Percentiles rank a stretch among this genome's conserved stretches.
These are phyloP conservation scores for Podila minutissima DNA, from an alignment of 192 early-diverging fungal genomes.

Conservation along the genomic window DNA sequence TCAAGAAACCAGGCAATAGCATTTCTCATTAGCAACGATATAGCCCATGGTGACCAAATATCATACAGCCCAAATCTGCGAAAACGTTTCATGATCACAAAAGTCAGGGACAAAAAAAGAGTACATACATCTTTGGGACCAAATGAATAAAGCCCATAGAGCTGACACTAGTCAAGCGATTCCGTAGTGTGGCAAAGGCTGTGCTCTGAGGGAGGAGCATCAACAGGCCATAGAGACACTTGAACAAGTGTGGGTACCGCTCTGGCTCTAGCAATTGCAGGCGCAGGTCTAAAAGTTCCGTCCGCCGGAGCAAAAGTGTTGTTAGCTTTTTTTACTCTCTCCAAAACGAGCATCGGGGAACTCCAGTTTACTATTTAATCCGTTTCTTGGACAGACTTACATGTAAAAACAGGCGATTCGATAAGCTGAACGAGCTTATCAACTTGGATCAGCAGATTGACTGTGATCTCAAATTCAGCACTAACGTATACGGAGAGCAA, in stretches of 20 bases:
- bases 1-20: background rate
- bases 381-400: constrained; percentile 27
- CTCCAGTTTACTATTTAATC: background rate
- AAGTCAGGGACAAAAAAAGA: background rate
- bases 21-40: background rate
- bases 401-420: constrained; percentile 98
- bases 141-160: constrained; percentile 71
- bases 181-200: constrained; percentile 95
- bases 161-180: constrained; percentile 90
- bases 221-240: constrained; percentile 94
- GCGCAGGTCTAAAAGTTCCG: constrained; percentile 67
- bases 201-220: constrained; percentile 98
- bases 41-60: background rate
- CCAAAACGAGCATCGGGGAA: too few relatives aligned
- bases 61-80: background rate
- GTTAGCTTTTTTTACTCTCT: too few relatives aligned
- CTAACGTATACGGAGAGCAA: constrained; percentile 28
- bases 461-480: constrained; percentile 94
- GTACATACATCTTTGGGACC: constrained; percentile 61
- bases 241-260: constrained; percentile 87
- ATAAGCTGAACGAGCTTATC: constrained; percentile 98
- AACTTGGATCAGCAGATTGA: constrained; percentile 93
- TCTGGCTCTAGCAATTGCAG: constrained; percentile 95
- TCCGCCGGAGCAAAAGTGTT: background rate
- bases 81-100: background rate